Evolutionary conservation across 2,329 filamentous ascomycete species (phyloP).

Genomic region (Penicillium janthinellum): DNA sequence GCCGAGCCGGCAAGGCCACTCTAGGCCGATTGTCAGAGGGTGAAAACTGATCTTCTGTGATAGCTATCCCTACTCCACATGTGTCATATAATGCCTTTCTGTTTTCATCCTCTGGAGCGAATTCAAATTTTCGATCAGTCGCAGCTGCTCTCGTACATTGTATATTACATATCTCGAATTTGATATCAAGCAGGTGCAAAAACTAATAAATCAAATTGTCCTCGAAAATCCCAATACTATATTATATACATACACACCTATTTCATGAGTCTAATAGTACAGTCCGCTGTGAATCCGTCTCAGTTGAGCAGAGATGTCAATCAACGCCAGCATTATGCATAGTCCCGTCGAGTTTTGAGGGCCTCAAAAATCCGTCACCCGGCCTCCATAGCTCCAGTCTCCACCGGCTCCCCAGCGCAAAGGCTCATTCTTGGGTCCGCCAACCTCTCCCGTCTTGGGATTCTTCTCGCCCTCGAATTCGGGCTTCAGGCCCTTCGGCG

Average conservation of each 20-base stretch:
- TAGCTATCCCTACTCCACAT: background rate
- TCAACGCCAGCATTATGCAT: slow-evolving; percentile 30
- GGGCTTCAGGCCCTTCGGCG: slow-evolving; percentile 75
- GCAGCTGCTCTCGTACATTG: background rate
- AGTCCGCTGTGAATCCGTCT: background rate
- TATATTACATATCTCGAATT: background rate
- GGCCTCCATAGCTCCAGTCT: slow-evolving; percentile 92
- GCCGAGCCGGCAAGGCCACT: slow-evolving; percentile 57
- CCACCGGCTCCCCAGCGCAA: slow-evolving; percentile 77
- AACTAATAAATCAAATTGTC: no score
- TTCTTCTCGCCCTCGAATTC: slow-evolving; percentile 94
- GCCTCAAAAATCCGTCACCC: slow-evolving; percentile 82
- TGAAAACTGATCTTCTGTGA: slow-evolving; percentile 10
- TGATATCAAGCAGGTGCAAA: background rate
- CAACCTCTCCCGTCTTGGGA: slow-evolving; percentile 91
- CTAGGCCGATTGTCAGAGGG: slow-evolving; percentile 39
- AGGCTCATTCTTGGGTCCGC: slow-evolving; percentile 96
- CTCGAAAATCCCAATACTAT: background rate
- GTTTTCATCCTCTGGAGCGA: background rate
- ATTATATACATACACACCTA: background rate
- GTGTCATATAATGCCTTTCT: background rate
- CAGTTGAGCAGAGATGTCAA: slow-evolving; percentile 10
- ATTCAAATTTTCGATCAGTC: background rate
- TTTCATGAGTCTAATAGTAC: background rate
- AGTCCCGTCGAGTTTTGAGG: background rate